These are phyloP conservation scores for Neurospora sp. DNA, from an alignment of 2,329 filamentous ascomycete species.

Conservation along the genomic window DNA sequence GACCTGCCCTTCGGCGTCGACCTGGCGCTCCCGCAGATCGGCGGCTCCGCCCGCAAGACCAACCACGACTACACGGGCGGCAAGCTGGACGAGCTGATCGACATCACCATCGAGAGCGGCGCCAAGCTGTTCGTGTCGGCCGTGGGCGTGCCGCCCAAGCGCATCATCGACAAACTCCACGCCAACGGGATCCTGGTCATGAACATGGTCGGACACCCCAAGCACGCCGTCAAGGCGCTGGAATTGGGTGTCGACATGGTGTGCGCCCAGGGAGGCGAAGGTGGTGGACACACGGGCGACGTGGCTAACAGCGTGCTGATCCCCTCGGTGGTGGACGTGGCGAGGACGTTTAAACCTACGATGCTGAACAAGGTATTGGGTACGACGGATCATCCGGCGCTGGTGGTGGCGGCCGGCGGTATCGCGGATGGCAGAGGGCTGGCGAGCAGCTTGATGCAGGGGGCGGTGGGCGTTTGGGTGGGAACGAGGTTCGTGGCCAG, in stretches of 20 bases:
- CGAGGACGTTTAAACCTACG: constrained; percentile 58
- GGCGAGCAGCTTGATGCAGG: constrained; percentile 76
- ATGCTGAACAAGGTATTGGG: constrained; percentile 41
- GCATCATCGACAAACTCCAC: constrained; percentile 68
- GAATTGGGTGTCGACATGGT: constrained; percentile 82
- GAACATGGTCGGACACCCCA: constrained; percentile 96
- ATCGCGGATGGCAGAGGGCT: constrained; percentile 74
- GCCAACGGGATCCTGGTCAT: constrained; percentile 73
- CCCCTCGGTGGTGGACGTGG: constrained; percentile 78
- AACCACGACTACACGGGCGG: constrained; percentile 95
- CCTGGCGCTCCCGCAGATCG: constrained; percentile 81
- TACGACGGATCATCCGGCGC: constrained; percentile 38
- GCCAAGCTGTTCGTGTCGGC: constrained; percentile 79
- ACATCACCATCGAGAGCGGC: constrained; percentile 76
- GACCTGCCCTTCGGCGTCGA: constrained; percentile 82
- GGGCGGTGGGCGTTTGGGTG: constrained; percentile 85
- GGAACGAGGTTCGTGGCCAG: constrained; percentile 85
- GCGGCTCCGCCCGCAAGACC: constrained; percentile 72
- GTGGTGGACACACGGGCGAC: constrained; percentile 85
- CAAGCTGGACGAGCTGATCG: constrained; percentile 76
- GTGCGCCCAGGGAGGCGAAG: constrained; percentile 87
- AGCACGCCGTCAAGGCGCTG: constrained; percentile 82
- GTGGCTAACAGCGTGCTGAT: constrained; percentile 80
- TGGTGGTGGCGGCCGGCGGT: constrained; percentile 84
- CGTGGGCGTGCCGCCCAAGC: constrained; percentile 71